A percentile compares a stretch with the other conserved stretches of the same genome.
Conservation (phyloP, 192 early-diverging fungal genomes). For the Backusella mclennaniae region DNA sequence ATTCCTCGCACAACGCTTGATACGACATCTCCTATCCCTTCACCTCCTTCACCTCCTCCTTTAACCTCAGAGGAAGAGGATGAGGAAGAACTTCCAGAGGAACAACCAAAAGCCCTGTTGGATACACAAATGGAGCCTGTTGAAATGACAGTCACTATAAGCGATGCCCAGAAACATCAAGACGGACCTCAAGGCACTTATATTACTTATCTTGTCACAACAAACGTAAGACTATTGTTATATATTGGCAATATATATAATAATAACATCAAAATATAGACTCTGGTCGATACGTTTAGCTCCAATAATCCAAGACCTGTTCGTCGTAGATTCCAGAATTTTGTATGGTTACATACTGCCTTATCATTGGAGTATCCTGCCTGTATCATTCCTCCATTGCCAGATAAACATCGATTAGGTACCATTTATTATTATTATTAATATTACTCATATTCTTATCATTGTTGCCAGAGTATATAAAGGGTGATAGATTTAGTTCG, state of each 20-base stretch:
- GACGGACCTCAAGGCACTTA: constrained; percentile 81
- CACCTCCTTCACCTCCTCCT: background rate
- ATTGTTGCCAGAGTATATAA: constrained; percentile 77
- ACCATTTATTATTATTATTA: background rate
- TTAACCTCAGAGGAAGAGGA: background rate
- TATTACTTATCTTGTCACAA: constrained; percentile 82
- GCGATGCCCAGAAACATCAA: constrained; percentile 84
- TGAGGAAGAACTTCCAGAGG: background rate
- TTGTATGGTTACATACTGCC: constrained; percentile 82
- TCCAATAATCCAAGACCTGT: constrained; percentile 57
- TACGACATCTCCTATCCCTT: background rate
- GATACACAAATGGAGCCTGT: constrained; percentile 6
- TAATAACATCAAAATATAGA: constrained; percentile 41
- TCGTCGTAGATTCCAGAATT: constrained; percentile 92
- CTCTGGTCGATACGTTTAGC: constrained; percentile 53
- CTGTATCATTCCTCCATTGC: constrained; percentile 85
- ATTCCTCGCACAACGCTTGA: background rate
- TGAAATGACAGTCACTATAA: constrained; percentile 62
- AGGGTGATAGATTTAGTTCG: constrained; percentile 89
- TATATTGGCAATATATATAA: background rate
- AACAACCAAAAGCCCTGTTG: background rate
- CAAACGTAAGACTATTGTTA: constrained; percentile 48
- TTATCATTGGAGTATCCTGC: constrained; percentile 75
- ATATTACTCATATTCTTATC: background rate
- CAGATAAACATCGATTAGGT: constrained; percentile 90